These are phyloP conservation scores for Pelargonium fulgidum DNA, from an alignment of 441 rosid genomes.

Conservation along the genomic window DNA sequence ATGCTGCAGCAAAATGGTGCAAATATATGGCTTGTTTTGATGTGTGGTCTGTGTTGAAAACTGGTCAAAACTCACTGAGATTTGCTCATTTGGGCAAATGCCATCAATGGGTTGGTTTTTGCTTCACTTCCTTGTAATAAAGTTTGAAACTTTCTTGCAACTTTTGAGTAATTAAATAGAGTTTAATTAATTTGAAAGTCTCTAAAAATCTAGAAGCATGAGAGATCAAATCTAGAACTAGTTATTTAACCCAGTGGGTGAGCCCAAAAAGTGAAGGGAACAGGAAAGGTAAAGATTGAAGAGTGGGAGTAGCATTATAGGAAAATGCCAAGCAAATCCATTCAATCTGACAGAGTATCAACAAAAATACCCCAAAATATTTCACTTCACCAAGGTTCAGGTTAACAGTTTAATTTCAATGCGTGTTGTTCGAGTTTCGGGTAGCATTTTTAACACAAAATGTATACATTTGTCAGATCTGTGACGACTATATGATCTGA, in stretches of 20 bases:
- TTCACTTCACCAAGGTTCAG: no score
- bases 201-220: conserved; percentile 21
- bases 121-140: not conserved
- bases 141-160: not conserved
- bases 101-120: conserved; percentile 1
- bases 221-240: conserved; percentile 35
- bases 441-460: no score
- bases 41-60: no score
- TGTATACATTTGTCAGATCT: no score
- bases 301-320: no score
- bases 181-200: conserved; percentile 12
- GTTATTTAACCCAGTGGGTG: conserved; percentile 33
- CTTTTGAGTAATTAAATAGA: no score
- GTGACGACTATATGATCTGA: no score
- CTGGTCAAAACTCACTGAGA: conserved; percentile 31
- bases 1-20: no score
- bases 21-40: no score
- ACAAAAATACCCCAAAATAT: conserved; percentile 30
- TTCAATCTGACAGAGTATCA: conserved; percentile 33
- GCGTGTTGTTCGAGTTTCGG: conserved; percentile 2
- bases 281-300: conserved; percentile 16
- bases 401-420: conserved; percentile 16
- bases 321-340: conserved; percentile 34
- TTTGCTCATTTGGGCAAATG: conserved; percentile 28
- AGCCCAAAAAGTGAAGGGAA: conserved; percentile 9